Evolutionary conservation across 2,329 filamentous ascomycete species (phyloP).

Genomic region (Fusarium zealandicum): DNA sequence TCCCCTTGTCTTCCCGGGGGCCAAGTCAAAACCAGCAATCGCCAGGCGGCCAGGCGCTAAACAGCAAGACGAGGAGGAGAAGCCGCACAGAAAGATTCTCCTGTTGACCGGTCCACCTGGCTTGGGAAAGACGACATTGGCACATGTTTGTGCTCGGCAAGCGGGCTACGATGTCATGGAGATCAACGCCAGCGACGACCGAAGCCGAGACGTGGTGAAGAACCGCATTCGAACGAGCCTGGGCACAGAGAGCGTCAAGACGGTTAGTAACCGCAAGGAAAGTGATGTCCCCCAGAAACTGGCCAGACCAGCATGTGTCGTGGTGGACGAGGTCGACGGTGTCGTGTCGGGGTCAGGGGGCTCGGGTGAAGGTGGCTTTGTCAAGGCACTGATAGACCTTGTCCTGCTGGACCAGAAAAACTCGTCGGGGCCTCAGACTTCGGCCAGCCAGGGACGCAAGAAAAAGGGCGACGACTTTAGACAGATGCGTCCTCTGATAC

Average conservation of each 20-base stretch:
- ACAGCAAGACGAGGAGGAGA: constrained; percentile 69
- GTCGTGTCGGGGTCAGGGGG: constrained; percentile 81
- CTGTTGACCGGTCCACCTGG: constrained; percentile 91
- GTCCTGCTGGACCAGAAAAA: constrained; percentile 89
- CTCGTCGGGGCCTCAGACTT: constrained; percentile 41
- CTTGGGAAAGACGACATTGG: constrained; percentile 92
- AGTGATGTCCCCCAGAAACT: constrained; percentile 67
- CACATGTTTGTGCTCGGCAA: constrained; percentile 93
- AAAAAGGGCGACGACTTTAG: constrained; percentile 87
- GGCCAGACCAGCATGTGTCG: constrained; percentile 87
- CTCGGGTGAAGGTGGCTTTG: constrained; percentile 89
- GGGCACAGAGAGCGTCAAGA: constrained; percentile 91
- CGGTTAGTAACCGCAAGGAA: constrained; percentile 67
- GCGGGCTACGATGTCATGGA: constrained; percentile 97
- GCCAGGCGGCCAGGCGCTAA: constrained; percentile 52
- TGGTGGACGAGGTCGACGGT: constrained; percentile 97
- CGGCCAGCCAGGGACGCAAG: constrained; percentile 44
- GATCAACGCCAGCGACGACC: constrained; percentile 97
- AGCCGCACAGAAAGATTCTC: constrained; percentile 83
- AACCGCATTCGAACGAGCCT: constrained; percentile 90
- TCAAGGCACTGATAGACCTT: constrained; percentile 92
- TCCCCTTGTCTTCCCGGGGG: constrained; percentile 84
- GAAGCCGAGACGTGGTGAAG: constrained; percentile 87
- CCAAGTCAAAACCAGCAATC: constrained; percentile 62
- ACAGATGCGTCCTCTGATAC: constrained; percentile 83